Conservation (phyloP, 306 rosid species). For the Geum urbanum region DNA sequence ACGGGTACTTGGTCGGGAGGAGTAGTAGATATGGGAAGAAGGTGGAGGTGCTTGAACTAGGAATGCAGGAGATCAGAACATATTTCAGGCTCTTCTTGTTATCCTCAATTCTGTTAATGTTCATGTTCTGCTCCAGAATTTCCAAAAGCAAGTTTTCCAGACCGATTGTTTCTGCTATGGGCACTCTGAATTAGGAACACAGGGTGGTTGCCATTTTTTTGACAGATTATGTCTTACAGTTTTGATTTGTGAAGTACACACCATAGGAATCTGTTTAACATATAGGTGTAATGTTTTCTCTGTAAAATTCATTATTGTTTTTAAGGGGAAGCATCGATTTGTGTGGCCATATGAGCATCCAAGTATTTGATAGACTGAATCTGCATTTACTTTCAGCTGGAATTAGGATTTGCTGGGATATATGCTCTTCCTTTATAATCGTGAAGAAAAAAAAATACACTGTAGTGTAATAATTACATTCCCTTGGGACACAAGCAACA, state of each 20-base stretch:
- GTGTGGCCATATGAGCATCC: background rate
- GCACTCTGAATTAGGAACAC: constrained; percentile 42
- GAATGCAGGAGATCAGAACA: constrained; percentile 97
- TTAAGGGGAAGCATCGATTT: constrained; percentile 3
- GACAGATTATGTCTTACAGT: constrained; percentile 26
- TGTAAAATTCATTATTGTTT: constrained; percentile 19
- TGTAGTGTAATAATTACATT: constrained; percentile 3
- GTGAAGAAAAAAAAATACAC: background rate
- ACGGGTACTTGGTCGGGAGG: constrained; percentile 89
- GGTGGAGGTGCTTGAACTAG: constrained; percentile 90
- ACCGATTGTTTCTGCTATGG: constrained; percentile 64
- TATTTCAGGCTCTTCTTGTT: constrained; percentile 92
- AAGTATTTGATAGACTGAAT: background rate
- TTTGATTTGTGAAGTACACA: constrained; percentile 19
- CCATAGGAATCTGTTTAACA: constrained; percentile 10
- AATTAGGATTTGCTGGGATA: background rate
- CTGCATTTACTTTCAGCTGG: background rate
- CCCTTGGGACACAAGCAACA: constrained; percentile 1
- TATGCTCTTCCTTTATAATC: background rate
- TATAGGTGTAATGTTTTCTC: constrained; percentile 29
- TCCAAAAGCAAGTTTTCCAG: constrained; percentile 74
- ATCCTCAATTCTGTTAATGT: constrained; percentile 74
- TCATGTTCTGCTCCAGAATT: constrained; percentile 99
- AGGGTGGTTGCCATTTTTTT: constrained; percentile 42
- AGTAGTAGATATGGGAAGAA: constrained; percentile 93